Conservation (phyloP, 345 rosid species). For the Abelmoschus esculentus region DNA sequence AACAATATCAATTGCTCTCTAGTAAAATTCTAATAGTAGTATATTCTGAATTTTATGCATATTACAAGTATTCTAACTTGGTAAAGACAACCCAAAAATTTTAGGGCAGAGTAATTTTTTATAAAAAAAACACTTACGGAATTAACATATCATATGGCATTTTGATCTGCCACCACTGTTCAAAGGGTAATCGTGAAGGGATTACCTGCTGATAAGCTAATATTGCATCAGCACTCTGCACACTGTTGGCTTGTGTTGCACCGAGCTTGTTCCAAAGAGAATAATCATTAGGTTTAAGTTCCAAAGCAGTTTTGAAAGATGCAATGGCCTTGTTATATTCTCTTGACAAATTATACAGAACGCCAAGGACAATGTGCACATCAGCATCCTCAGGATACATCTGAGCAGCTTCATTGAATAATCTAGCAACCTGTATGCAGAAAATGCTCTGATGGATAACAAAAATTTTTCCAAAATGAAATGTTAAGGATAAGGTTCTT, state of each 20-base stretch:
- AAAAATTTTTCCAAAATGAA: background rate
- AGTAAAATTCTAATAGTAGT: background rate
- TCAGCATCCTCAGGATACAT: conserved; percentile 97
- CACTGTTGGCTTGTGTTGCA: conserved; percentile 98
- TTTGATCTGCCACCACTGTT: background rate
- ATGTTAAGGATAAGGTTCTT: background rate
- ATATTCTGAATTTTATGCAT: background rate
- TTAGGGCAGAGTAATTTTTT: background rate
- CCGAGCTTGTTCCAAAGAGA: conserved; percentile 99
- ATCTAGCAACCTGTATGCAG: conserved; percentile 55
- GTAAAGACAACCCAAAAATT: background rate
- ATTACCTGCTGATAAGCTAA: conserved; percentile 86
- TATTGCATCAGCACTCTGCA: conserved; percentile 98
- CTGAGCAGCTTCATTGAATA: conserved; percentile 80
- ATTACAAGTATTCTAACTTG: background rate
- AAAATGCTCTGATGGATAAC: conserved; percentile 10
- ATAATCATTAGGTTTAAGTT: conserved; percentile 92
- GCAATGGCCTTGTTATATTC: conserved; percentile 87
- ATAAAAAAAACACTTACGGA: background rate
- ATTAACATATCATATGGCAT: background rate
- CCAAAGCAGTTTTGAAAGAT: conserved; percentile 71
- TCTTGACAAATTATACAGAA: conserved; percentile 81
- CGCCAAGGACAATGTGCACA: conserved; percentile 92
- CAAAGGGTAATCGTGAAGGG: background rate
- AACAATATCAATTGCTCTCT: background rate